These are phyloP conservation scores for Annona squamosa DNA, from an alignment of 164 flowering plant genomes.

Conservation along the genomic window DNA sequence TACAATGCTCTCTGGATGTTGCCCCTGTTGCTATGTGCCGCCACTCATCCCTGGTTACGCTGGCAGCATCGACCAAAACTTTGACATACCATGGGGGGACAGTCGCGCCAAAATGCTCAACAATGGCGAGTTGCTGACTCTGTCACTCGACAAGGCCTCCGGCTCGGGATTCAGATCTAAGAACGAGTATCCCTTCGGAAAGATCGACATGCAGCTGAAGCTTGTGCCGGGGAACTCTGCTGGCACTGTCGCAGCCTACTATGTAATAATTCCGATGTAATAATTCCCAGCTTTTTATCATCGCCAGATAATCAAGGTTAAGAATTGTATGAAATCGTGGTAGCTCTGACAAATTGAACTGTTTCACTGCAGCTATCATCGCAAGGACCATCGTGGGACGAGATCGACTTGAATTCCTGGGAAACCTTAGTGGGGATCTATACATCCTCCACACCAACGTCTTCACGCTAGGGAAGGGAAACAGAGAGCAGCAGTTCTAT, in stretches of 20 bases:
- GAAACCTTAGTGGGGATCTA: constrained; percentile 10
- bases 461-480: constrained; percentile 9
- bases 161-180: neutral
- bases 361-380: constrained; percentile 4
- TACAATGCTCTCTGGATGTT: too few relatives aligned
- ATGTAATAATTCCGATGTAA: too few relatives aligned
- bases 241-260: too few relatives aligned
- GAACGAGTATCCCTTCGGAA: neutral
- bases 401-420: constrained; percentile 13
- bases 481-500: constrained; percentile 13
- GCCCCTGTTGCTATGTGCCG: too few relatives aligned
- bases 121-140: neutral
- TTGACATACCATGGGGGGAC: neutral
- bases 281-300: too few relatives aligned
- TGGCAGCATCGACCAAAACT: neutral
- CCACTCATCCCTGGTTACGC: neutral
- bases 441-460: constrained; percentile 10
- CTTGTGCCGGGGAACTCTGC: too few relatives aligned
- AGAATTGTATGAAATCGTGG: neutral
- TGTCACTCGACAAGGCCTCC: neutral
- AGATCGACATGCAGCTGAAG: too few relatives aligned
- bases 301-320: too few relatives aligned
- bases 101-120: neutral
- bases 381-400: constrained; percentile 5
- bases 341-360: neutral